These are phyloP conservation scores for Fusarium sp. DNA, from an alignment of 2,329 filamentous ascomycete genomes.

Conservation along the genomic window DNA sequence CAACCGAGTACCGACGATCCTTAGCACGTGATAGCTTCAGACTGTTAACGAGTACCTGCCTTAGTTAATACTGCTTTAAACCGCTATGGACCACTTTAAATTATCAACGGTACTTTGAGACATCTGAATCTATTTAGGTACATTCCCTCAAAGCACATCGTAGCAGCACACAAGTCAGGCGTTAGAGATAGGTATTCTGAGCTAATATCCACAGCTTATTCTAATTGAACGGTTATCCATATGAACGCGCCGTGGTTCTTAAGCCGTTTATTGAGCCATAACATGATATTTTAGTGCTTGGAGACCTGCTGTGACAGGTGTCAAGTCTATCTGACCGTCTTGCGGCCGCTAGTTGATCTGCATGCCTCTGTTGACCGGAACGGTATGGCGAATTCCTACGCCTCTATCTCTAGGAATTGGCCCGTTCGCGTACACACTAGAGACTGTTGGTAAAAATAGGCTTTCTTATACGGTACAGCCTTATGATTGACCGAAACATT, in stretches of 20 bases:
- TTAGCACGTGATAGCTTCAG: too few species aligned
- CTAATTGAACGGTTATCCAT: background rate
- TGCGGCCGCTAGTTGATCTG: too few species aligned
- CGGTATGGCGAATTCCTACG: too few species aligned
- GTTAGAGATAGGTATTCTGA: too few species aligned
- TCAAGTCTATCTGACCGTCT: background rate
- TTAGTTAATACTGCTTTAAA: background rate
- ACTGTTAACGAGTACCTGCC: too few species aligned
- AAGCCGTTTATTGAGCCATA: background rate
- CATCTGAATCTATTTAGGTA: too few species aligned
- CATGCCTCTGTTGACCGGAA: too few species aligned
- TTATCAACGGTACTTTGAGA: background rate
- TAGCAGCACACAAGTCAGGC: background rate
- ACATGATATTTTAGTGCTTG: rapidly evolving
- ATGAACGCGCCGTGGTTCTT: rapidly evolving
- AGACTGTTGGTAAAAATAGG: too few species aligned
- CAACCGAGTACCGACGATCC: rapidly evolving
- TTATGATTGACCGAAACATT: background rate
- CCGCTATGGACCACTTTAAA: rapidly evolving
- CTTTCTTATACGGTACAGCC: too few species aligned
- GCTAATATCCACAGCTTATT: rapidly evolving
- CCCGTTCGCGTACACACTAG: too few species aligned
- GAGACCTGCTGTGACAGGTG: background rate
- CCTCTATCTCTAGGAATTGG: too few species aligned
- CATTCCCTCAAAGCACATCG: rapidly evolving